These are phyloP conservation scores for Trichoderma parareesei DNA, from an alignment of 495 filamentous ascomycete species.

Conservation along the genomic window DNA sequence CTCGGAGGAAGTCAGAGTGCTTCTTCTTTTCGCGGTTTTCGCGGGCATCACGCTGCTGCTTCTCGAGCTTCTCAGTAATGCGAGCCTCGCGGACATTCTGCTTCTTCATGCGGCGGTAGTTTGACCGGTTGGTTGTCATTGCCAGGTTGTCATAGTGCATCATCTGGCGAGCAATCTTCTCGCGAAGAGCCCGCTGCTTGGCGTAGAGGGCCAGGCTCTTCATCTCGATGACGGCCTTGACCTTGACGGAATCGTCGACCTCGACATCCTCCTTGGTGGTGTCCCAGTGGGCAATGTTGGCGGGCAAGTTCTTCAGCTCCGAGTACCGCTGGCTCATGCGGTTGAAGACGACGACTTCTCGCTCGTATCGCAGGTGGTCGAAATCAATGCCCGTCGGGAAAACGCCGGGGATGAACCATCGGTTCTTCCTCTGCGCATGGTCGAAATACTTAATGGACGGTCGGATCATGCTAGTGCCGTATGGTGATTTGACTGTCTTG, in stretches of 20 bases:
- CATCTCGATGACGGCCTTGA: conserved; percentile 86
- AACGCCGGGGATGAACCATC: conserved; percentile 71
- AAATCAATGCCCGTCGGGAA: conserved; percentile 84
- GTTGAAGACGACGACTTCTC: conserved; percentile 83
- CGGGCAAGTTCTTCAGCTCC: conserved; percentile 72
- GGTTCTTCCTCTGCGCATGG: conserved; percentile 61
- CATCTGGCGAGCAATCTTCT: conserved; percentile 80
- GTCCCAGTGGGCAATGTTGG: conserved; percentile 79
- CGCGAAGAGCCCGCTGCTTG: conserved; percentile 77
- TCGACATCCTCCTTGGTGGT: conserved; percentile 60
- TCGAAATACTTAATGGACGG: conserved; percentile 66
- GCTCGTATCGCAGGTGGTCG: conserved; percentile 71
- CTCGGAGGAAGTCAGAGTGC: conserved; percentile 75
- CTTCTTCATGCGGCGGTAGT: conserved; percentile 92
- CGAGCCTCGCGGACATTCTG: conserved; percentile 91
- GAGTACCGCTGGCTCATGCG: conserved; percentile 73
- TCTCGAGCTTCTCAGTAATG: conserved; percentile 96
- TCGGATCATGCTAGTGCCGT: conserved; percentile 42
- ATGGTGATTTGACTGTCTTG: conserved; percentile 61
- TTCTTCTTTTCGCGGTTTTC: conserved; percentile 94
- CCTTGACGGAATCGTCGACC: conserved; percentile 73
- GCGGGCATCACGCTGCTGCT: conserved; percentile 91
- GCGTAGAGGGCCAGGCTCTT: conserved; percentile 75
- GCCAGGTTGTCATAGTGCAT: conserved; percentile 88
- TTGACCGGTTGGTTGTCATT: conserved; percentile 84